Evolutionary conservation across 345 rosid genomes (phyloP), one percentile per base, ranked within the genome.

Genomic region (Brassica cretica): DNA sequence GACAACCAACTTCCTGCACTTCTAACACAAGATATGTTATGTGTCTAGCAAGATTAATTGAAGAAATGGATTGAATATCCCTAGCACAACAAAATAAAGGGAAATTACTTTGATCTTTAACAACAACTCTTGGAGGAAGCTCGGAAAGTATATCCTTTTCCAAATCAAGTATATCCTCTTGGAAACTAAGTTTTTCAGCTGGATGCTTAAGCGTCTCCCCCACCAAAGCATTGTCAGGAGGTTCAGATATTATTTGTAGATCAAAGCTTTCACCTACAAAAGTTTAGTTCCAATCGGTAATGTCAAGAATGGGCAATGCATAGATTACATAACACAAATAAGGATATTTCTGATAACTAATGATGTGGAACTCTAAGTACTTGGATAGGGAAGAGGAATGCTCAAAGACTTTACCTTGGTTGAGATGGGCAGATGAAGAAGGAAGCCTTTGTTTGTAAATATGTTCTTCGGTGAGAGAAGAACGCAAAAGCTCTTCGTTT

Each of bases 1-100:
- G 86, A 87, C 75, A 96, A 88, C 82, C 92, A 90, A 81, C 91
- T 91, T 84, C 91, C 99, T 93, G 99, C 96, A 96, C 82, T 89
- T 89, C 84, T 88, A 93, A 89, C 83, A 84, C 82, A 88, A 81
- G 72, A 74, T 86, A 84, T 81, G 83, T 82, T 72, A 86, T 83
- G 72, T 80, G 88, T 61, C 82, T 86, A 79, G 68, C 80, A 84
- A 69, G 83, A 72, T 53, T 71, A 77, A 81, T 75, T 65, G 70
- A 21, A 21, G 24, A 21, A 21, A 21, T 21, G 66, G 68, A 70
- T 33, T 80, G 32, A 56, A 65, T 71, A 64, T 70, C 32, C 84
- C 55, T 71, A 14, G 62, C 27, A 10, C 62, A 64, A 78, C 41
- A 78, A 84, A 56, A 85, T 81, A 44, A 80, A 76, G 76, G 72